phyloP scores from a whole-genome alignment of 1,284 basidiomycete genomes.

The Puccinia horiana region DNA sequence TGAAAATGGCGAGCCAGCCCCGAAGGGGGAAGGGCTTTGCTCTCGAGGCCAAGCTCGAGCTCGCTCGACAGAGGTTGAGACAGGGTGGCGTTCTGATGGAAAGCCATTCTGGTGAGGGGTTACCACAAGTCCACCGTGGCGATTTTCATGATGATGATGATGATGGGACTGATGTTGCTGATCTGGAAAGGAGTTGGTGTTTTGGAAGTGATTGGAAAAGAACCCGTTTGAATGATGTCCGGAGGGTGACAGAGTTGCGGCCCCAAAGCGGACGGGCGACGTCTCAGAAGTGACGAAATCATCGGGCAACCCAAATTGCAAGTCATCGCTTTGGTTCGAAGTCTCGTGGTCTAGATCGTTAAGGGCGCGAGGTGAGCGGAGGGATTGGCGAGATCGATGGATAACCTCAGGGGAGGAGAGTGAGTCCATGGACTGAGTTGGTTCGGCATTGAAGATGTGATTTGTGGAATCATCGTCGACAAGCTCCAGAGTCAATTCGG shows the following conservation, averaged over 20 bases:
- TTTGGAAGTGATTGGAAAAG: constrained; percentile 13
- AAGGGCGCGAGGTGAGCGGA: constrained; percentile 64
- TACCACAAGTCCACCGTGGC: not conserved
- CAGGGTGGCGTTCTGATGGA: constrained; percentile 28
- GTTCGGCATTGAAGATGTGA: constrained; percentile 34
- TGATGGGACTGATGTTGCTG: constrained; percentile 59
- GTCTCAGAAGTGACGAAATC: constrained; percentile 63
- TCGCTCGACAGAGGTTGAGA: constrained; percentile 59
- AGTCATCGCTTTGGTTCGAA: constrained; percentile 72
- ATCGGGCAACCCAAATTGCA: constrained; percentile 69
- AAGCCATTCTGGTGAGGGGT: constrained; percentile 31
- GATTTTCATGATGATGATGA: constrained; percentile 52
- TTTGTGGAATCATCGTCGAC: constrained; percentile 34
- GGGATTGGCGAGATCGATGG: constrained; percentile 48
- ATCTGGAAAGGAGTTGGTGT: constrained; percentile 60
- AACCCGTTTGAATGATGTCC: constrained; percentile 2
- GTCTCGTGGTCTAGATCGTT: constrained; percentile 77
- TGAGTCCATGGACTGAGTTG: constrained; percentile 49
- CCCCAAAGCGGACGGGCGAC: constrained; percentile 4
- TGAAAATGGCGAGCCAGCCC: constrained; percentile 66
- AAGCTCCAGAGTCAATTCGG: constrained; percentile 32
- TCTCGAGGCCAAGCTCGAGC: constrained; percentile 62
- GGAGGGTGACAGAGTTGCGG: constrained; percentile 44
- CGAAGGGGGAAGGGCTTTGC: constrained; percentile 48
- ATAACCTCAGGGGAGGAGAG: constrained; percentile 47